Conservation (phyloP, 306 rosid species). For the Senna tora region DNA sequence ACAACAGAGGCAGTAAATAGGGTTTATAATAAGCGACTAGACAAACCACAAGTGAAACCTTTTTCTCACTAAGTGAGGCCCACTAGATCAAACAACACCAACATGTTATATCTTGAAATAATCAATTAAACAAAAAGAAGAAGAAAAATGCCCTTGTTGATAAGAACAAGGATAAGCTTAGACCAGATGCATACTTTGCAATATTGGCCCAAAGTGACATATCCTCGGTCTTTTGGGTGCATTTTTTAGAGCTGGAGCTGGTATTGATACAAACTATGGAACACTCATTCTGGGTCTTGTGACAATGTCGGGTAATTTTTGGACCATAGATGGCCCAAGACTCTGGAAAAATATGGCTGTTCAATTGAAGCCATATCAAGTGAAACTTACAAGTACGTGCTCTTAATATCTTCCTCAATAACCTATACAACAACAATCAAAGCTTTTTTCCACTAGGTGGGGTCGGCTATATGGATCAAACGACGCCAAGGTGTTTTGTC, state of each 20-base stretch:
- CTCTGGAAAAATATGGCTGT: neutral
- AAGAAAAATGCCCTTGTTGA: neutral
- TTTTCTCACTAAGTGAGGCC: too few relatives aligned
- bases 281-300: neutral
- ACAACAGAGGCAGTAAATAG: neutral
- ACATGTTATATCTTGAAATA: too few relatives aligned
- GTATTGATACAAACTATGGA: neutral
- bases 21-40: neutral
- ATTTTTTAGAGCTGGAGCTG: neutral
- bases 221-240: constrained; percentile 1
- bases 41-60: neutral
- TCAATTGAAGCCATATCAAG: neutral
- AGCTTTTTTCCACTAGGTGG: too few relatives aligned
- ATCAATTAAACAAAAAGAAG: too few relatives aligned
- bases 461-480: too few relatives aligned
- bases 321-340: constrained; percentile 1
- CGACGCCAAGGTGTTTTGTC: too few relatives aligned
- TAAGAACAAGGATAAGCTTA: constrained; percentile 3
- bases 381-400: neutral
- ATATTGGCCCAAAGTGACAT: neutral
- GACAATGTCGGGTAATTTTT: neutral
- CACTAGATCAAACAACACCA: too few relatives aligned
- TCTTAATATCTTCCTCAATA: neutral
- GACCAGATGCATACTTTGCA: neutral
- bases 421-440: too few relatives aligned